A percentile compares a stretch with the other conserved stretches of the same genome.
Conservation (phyloP, 441 rosid species). For the Hura crepitans region DNA sequence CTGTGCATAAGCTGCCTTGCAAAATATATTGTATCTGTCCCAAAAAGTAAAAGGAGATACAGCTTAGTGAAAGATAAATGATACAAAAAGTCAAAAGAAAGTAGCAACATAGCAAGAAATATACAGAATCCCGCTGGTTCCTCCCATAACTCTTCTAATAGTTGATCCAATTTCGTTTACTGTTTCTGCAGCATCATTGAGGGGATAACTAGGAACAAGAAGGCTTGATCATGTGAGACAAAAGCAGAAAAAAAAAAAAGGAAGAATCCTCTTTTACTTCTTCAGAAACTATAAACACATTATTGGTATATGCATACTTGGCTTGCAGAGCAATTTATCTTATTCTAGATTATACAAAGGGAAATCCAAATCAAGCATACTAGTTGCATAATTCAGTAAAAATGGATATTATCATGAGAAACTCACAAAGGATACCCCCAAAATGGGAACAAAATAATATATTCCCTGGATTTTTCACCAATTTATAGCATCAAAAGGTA, state of each 20-base stretch:
- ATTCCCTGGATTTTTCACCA: neutral
- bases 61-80: neutral
- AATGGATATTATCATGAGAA: neutral
- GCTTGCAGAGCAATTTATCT: conserved; percentile 4
- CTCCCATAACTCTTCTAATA: conserved; percentile 87
- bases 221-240: conserved; percentile 13
- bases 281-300: neutral
- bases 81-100: neutral
- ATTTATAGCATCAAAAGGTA: neutral
- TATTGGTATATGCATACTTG: neutral
- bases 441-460: neutral
- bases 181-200: conserved; percentile 88
- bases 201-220: conserved; percentile 69
- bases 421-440: neutral
- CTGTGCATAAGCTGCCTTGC: conserved; percentile 82
- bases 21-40: conserved; percentile 69
- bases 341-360: neutral
- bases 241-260: neutral
- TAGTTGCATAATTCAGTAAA: neutral
- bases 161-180: conserved; percentile 85
- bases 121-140: conserved; percentile 94
- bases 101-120: conserved; percentile 16
- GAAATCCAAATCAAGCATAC: neutral
- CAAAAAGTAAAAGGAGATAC: conserved; percentile 16
- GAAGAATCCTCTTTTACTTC: neutral